Evolutionary conservation across 2,329 filamentous ascomycete species (phyloP).

Genomic region (Penicillium fuscoglaucum): DNA sequence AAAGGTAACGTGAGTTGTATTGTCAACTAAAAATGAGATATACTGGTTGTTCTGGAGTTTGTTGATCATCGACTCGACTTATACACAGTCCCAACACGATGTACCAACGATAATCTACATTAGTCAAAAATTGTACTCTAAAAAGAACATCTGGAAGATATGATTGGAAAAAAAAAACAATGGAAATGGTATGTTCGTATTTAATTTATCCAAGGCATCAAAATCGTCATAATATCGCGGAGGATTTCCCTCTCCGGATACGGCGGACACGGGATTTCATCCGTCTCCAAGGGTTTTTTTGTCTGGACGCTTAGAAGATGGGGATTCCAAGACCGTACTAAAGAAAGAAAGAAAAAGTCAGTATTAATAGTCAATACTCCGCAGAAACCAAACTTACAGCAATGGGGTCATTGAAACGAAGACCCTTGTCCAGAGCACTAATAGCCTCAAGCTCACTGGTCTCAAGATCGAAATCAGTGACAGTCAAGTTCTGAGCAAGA

Average conservation of each 20-base stretch:
- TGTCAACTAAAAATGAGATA: too few relatives aligned
- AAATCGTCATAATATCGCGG: slow-evolving; percentile 7
- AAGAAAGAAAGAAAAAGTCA: slow-evolving; percentile 22
- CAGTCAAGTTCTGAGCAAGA: slow-evolving; percentile 53
- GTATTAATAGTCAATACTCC: background rate
- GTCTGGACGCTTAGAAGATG: slow-evolving; percentile 50
- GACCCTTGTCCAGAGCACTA: slow-evolving; percentile 61
- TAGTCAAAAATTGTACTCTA: too few relatives aligned
- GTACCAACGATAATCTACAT: too few relatives aligned
- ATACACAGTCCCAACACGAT: too few relatives aligned
- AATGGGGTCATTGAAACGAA: slow-evolving; percentile 76
- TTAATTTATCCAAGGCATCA: slow-evolving; percentile 11
- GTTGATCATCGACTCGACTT: too few relatives aligned
- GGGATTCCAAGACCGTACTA: slow-evolving; percentile 52
- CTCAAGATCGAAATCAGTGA: slow-evolving; percentile 65
- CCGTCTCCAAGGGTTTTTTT: slow-evolving; percentile 2
- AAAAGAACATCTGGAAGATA: background rate
- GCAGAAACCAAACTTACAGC: slow-evolving; percentile 55
- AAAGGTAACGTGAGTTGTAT: too few relatives aligned
- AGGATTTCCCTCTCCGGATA: slow-evolving; percentile 1
- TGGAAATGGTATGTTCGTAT: background rate
- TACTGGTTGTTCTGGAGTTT: too few relatives aligned
- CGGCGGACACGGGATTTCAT: slow-evolving; percentile 4
- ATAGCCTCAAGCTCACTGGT: slow-evolving; percentile 68
- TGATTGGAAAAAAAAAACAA: background rate